A percentile compares a stretch with the other conserved stretches of the same genome.
These are phyloP conservation scores for Coprinopsis sp. DNA, from an alignment of 768 basidiomycete genomes.

Conservation along the genomic window DNA sequence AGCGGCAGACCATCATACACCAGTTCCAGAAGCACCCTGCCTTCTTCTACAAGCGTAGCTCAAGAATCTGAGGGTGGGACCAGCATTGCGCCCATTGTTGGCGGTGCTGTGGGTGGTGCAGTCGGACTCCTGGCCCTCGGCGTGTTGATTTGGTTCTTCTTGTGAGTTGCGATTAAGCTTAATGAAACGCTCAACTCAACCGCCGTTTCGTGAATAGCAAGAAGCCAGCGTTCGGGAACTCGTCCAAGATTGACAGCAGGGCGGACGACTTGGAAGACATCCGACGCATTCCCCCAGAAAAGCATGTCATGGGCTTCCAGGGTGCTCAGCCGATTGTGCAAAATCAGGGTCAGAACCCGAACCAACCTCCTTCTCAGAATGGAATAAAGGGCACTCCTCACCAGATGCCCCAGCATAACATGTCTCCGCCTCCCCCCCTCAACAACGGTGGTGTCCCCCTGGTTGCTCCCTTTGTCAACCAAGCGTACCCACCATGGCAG, in stretches of 20 bases:
- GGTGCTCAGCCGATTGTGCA: background rate
- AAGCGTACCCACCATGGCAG: background rate
- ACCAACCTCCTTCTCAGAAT: no score
- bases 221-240: background rate
- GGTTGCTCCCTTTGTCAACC: no score
- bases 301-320: background rate
- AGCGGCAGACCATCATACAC: background rate
- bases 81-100: constrained; percentile 8
- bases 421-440: background rate
- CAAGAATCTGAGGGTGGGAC: background rate
- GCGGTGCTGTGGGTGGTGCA: constrained; percentile 10
- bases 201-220: constrained; percentile 1
- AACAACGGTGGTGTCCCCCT: background rate
- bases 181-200: background rate
- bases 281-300: background rate
- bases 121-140: constrained; percentile 7
- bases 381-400: background rate
- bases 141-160: constrained; percentile 2
- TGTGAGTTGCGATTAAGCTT: background rate
- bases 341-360: background rate
- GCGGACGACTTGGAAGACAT: background rate
- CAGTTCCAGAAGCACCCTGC: background rate
- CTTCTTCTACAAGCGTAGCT: background rate
- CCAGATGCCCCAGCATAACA: no score
- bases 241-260: background rate